These are phyloP conservation scores for Fusarium phyllophilum DNA, from an alignment of 2,329 filamentous ascomycete species.

Conservation along the genomic window DNA sequence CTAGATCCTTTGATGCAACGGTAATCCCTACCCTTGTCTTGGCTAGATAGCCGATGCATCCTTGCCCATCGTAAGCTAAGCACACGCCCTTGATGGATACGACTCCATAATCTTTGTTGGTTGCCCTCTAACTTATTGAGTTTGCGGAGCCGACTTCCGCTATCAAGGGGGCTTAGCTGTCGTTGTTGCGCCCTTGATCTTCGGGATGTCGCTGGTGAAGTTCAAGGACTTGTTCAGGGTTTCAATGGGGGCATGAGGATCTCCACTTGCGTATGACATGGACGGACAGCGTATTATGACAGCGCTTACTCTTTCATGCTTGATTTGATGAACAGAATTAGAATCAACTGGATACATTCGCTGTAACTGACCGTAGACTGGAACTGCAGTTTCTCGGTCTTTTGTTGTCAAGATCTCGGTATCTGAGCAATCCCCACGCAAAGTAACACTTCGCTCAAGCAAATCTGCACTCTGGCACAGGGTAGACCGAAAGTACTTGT, in stretches of 20 bases:
- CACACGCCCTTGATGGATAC: constrained; percentile 1
- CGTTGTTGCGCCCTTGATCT: not conserved
- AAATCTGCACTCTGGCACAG: not conserved
- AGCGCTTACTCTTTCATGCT: not conserved
- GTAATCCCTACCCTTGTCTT: not conserved
- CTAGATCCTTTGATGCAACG: constrained; percentile 10
- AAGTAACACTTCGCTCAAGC: not conserved
- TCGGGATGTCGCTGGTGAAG: not conserved
- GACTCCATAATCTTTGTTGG: not conserved
- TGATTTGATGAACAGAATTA: not conserved
- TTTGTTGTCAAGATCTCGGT: not conserved
- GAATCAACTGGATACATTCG: not conserved
- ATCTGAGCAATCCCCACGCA: not conserved
- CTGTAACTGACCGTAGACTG: not conserved
- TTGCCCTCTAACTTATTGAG: not conserved
- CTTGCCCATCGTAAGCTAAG: not conserved
- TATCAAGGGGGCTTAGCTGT: not conserved
- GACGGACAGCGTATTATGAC: not conserved
- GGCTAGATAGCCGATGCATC: constrained; percentile 4
- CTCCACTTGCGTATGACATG: not conserved
- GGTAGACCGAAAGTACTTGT: not conserved
- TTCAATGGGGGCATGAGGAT: not conserved
- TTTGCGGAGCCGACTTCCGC: not conserved
- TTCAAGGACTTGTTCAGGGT: not conserved
- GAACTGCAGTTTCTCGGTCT: no score